These are phyloP conservation scores for Pichia ethanolica DNA, from an alignment of 805 yeast species.

Conservation along the genomic window DNA sequence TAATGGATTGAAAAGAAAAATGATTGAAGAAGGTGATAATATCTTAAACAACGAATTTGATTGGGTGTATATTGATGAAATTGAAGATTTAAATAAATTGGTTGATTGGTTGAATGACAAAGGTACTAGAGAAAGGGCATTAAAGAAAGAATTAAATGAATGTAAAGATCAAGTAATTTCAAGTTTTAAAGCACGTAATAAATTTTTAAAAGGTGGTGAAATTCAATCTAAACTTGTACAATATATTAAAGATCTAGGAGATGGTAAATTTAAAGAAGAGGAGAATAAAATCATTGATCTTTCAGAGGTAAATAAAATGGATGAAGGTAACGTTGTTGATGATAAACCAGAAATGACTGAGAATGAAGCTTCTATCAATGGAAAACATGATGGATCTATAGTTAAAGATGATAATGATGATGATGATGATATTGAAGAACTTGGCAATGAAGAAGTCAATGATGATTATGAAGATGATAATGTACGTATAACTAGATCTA, in stretches of 20 bases:
- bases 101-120: conserved; percentile 63
- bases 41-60: conserved; percentile 42
- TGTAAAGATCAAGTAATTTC: conserved; percentile 45
- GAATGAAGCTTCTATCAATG: conserved; percentile 11
- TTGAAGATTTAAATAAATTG: conserved; percentile 49
- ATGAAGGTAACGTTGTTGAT: not conserved
- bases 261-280: conserved; percentile 20
- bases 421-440: not conserved
- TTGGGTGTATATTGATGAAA: conserved; percentile 68
- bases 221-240: conserved; percentile 35
- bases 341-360: conserved; percentile 1
- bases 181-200: conserved; percentile 53
- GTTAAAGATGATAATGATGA: not conserved
- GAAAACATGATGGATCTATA: conserved; percentile 2
- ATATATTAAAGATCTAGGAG: conserved; percentile 30
- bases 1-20: conserved; percentile 45
- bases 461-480: conserved; percentile 7
- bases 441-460: conserved; percentile 10
- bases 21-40: conserved; percentile 52
- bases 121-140: conserved; percentile 64
- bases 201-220: conserved; percentile 40
- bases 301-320: not conserved
- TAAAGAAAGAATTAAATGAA: conserved; percentile 52
- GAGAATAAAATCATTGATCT: conserved; percentile 18
- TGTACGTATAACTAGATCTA: conserved; percentile 5